Percentiles rank a stretch among this genome's conserved stretches.
Conservation (phyloP, 2,329 filamentous ascomycete species). For the Colletotrichum lini region DNA sequence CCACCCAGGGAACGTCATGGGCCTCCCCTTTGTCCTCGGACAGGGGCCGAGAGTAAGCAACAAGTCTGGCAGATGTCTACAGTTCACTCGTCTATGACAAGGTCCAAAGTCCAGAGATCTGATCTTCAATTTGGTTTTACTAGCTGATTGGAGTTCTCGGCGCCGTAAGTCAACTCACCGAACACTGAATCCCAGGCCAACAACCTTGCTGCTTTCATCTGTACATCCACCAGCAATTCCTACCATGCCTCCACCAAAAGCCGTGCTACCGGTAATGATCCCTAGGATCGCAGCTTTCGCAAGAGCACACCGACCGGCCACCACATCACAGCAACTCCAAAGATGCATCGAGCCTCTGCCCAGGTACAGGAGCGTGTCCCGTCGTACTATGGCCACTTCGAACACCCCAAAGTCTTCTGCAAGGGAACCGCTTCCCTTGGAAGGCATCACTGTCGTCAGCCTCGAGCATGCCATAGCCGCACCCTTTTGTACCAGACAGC, state of each 20-base stretch:
- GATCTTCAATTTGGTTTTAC: background rate
- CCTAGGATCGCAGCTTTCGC: background rate
- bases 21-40: too few relatives aligned
- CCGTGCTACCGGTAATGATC: background rate
- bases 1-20: background rate
- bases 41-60: background rate
- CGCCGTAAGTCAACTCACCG: background rate
- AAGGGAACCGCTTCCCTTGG: slow-evolving; percentile 43
- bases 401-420: background rate
- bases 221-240: background rate
- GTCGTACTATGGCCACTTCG: background rate
- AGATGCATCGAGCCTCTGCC: background rate
- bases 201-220: background rate
- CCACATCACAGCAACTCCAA: background rate
- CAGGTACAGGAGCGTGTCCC: too few relatives aligned
- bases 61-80: background rate
- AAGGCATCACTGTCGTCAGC: slow-evolving; percentile 65
- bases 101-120: accelerated
- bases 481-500: slow-evolving; percentile 68
- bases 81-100: background rate
- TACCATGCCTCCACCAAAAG: background rate
- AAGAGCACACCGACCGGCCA: background rate
- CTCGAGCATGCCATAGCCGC: slow-evolving; percentile 69
- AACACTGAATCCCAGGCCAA: background rate
- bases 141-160: background rate